Evolutionary conservation across 768 basidiomycete species (phyloP).

Genomic region (Amanita phalloides): DNA sequence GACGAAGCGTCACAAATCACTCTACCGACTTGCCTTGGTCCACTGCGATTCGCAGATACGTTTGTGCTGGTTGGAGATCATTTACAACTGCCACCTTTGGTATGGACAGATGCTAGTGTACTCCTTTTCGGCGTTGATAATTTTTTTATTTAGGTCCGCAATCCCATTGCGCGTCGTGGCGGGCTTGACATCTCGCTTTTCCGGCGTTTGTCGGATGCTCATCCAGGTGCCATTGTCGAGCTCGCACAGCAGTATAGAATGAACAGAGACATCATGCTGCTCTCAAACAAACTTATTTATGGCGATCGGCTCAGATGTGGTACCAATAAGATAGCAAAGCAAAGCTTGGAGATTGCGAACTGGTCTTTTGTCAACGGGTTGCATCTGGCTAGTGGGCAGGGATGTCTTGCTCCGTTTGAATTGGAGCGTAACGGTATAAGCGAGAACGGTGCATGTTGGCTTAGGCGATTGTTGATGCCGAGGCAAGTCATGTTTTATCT

Average conservation of each 20-base stretch:
- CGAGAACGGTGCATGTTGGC: conserved; percentile 47
- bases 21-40: conserved; percentile 89
- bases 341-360: conserved; percentile 43
- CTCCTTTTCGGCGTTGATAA: background rate
- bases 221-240: conserved; percentile 79
- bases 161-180: conserved; percentile 63
- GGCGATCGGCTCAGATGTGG: conserved; percentile 71
- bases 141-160: conserved; percentile 53
- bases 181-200: conserved; percentile 90
- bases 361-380: conserved; percentile 29
- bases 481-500: conserved; percentile 32
- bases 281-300: conserved; percentile 86
- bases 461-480: conserved; percentile 50
- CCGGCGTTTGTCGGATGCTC: conserved; percentile 76
- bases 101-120: conserved; percentile 20
- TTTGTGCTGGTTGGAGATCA: conserved; percentile 97
- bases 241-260: conserved; percentile 89
- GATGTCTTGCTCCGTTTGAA: conserved; percentile 1
- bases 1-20: conserved; percentile 99
- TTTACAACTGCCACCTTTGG: conserved; percentile 92
- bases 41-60: conserved; percentile 78
- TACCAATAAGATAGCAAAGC: conserved; percentile 54
- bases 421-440: conserved; percentile 1
- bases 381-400: conserved; percentile 20
- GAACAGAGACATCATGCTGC: conserved; percentile 91